Percentiles rank a stretch among this genome's conserved stretches.
Evolutionary conservation across 495 filamentous ascomycete species (phyloP).

Genomic region (Niebla homalea): DNA sequence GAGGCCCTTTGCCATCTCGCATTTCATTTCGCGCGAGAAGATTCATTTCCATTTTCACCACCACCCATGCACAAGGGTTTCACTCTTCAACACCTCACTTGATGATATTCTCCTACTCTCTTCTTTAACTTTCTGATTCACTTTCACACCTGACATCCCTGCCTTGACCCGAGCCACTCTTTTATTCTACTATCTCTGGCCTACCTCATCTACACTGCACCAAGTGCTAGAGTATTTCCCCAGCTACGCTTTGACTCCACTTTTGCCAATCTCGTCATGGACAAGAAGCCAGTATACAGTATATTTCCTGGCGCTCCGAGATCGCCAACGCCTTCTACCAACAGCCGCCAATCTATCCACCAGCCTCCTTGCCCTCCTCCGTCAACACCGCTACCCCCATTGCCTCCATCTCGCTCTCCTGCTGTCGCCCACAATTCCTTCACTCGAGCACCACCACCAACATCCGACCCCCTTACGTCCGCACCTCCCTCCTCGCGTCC

Average conservation of each 20-base stretch:
- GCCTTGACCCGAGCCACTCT: not conserved
- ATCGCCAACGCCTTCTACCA: not conserved
- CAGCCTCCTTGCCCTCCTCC: slow-evolving; percentile 2
- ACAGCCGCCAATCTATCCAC: not conserved
- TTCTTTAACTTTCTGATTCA: not conserved
- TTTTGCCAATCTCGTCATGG: not conserved
- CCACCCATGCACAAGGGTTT: not conserved
- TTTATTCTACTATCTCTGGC: not conserved
- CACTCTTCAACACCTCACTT: not conserved
- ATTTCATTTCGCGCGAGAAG: not conserved
- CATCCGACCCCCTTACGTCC: not conserved
- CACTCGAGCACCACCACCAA: not conserved
- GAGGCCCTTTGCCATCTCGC: not conserved
- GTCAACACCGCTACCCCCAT: not conserved
- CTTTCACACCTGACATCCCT: slow-evolving; percentile 2
- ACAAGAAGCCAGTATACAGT: slow-evolving; percentile 2
- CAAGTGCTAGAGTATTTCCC: not conserved
- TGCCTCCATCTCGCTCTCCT: not conserved
- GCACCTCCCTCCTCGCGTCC: not conserved
- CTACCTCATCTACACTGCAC: not conserved
- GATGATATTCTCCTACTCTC: slow-evolving; percentile 2
- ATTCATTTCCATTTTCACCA: slow-evolving; percentile 2
- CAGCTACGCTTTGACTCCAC: slow-evolving; percentile 2
- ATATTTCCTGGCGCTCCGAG: slow-evolving; percentile 1
- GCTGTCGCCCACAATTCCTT: not conserved